Evolutionary conservation across 2,329 filamentous ascomycete species (phyloP).

Genomic region (Cladorrhinum sp.): DNA sequence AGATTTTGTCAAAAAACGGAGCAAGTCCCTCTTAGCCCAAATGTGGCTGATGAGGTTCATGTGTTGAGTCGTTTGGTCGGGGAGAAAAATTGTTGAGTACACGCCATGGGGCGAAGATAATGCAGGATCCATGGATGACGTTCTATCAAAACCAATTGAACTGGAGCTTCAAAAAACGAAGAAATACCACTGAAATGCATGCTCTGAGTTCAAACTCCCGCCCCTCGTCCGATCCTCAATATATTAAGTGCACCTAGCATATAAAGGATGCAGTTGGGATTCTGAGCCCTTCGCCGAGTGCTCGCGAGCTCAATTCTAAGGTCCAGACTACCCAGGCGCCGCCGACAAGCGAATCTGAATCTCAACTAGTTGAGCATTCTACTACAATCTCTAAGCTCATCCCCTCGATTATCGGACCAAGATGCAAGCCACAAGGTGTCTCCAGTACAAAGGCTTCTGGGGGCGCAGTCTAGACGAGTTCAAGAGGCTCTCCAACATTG

Average conservation of each 20-base stretch:
- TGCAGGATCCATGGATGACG: slow-evolving; percentile 15
- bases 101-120: not conserved
- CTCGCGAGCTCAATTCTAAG: not conserved
- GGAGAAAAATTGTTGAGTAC: not conserved
- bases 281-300: not conserved
- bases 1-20: too few species aligned
- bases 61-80: too few species aligned
- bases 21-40: too few species aligned
- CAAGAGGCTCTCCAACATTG: slow-evolving; percentile 53
- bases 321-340: not conserved
- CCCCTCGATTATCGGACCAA: slow-evolving; percentile 11
- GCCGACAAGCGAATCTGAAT: not conserved
- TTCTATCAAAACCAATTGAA: slow-evolving; percentile 14
- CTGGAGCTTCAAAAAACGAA: not conserved
- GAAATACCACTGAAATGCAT: not conserved
- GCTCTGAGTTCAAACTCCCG: not conserved
- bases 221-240: not conserved
- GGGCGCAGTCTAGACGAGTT: slow-evolving; percentile 60
- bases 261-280: not conserved
- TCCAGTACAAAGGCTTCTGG: slow-evolving; percentile 52
- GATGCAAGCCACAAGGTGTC: slow-evolving; percentile 26
- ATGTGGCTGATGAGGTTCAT: too few species aligned
- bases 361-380: not conserved
- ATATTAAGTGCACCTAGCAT: not conserved
- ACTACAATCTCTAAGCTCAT: not conserved